Base-by-base conservation (phyloP, 1,284 basidiomycete genomes). In the Acaromyces ingoldii region DNA sequence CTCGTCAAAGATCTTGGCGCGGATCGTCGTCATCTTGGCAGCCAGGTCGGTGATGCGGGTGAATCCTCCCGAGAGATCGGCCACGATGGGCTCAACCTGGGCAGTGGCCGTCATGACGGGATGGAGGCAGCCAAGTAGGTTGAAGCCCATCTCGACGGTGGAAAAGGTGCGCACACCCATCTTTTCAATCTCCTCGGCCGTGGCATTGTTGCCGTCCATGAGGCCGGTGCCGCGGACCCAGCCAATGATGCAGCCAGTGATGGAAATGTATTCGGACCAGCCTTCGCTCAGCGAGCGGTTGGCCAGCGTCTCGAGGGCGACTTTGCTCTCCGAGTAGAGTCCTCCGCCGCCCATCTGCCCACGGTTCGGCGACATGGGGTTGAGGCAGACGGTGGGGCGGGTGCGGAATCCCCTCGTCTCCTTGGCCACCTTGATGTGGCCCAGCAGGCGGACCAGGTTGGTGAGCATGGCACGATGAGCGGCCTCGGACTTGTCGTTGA, bases 131-230 rank as follows among this genome's bases (percentile, higher is more conserved):
- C 93, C 95, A 53, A 98, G 85, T 69, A 98, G 90, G 79, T 97
- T 98, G 85, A 98, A 98, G 2, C 92, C 91, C 93, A 98, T 98
- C 80, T 98, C 93, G 80, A 96, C 96, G 44, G 92, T 88, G 2
- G 91, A 95, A 84, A 97, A 98, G 4, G 95, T 98, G 66, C 93
- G 85, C 58, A 95, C 88, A 65, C 95, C 93, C 61, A 90, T 84
- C 62, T 86, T 83, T 79, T 98, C 93, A 46, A 98, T 83, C 57
- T 91, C 89, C 60, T 95, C 89, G 38, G 95, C 90, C 51, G 97
- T 86, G 49, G 88, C 90, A 79, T 96, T 95, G 53, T 90, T 93
- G 3, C 89, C 87, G 56, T 84, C 86, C 93, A 98, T 98, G 53
- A 98, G 80, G 60, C 92, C 93, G n/a, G 95, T 98, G 42, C 93